phyloP scores from a whole-genome alignment of 805 yeast species.

The Nakazawaea siamensis region DNA sequence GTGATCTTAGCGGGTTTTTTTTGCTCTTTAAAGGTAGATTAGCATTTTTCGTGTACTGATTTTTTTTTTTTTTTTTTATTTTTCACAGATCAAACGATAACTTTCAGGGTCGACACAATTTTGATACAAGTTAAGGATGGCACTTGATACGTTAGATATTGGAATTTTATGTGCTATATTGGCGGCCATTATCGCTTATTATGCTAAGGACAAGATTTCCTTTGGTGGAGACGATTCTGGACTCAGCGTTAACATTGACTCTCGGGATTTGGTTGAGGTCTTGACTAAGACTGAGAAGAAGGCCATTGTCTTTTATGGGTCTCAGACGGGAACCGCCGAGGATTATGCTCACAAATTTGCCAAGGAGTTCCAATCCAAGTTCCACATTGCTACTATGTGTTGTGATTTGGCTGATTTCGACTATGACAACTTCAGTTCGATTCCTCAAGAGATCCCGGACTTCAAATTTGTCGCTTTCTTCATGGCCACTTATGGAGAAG shows the following conservation, averaged over 20 bases:
- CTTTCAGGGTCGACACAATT: no score
- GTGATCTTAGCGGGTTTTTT: no score
- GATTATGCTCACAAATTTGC: slow-evolving; percentile 89
- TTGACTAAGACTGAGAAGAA: slow-evolving; percentile 59
- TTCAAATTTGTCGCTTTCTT: slow-evolving; percentile 49
- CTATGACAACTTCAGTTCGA: slow-evolving; percentile 61
- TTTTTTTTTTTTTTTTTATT: no score
- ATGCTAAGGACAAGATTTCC: slow-evolving; percentile 52
- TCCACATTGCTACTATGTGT: slow-evolving; percentile 73
- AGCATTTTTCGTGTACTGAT: no score
- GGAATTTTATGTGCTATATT: slow-evolving; percentile 59
- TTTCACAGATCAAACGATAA: no score
- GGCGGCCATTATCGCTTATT: slow-evolving; percentile 56
- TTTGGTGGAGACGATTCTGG: slow-evolving; percentile 21
- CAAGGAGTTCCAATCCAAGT: slow-evolving; percentile 77
- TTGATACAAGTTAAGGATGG: slow-evolving; percentile 30
- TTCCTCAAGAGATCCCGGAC: slow-evolving; percentile 41
- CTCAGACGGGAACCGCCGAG: slow-evolving; percentile 98
- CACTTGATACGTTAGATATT: slow-evolving; percentile 66
- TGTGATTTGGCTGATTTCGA: slow-evolving; percentile 89
- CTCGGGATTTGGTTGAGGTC: slow-evolving; percentile 52
- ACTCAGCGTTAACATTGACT: slow-evolving; percentile 27
- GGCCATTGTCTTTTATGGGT: slow-evolving; percentile 77
- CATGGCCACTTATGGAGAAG: slow-evolving; percentile 95
- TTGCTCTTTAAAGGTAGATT: no score